phyloP scores from a whole-genome alignment of 169 alveolate species.

The Theileria orientalis region DNA sequence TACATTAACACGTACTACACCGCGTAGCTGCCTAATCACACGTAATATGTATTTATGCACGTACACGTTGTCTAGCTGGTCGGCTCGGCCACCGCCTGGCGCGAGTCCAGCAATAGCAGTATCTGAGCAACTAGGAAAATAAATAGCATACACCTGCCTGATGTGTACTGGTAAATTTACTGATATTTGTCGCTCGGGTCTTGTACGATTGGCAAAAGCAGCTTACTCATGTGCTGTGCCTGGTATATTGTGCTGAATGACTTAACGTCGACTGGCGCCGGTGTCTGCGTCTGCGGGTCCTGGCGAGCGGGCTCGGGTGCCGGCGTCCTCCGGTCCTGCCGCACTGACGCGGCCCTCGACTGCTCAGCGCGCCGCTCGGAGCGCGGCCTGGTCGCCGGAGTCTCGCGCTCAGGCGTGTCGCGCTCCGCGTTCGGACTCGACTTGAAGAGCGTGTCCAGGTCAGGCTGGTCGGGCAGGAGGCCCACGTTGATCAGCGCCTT shows the following conservation, averaged over 20 bases:
- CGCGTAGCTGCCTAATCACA: too few relatives aligned
- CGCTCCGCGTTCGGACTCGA: neutral
- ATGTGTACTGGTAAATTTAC: too few relatives aligned
- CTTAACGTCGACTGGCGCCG: slow-evolving; percentile 6
- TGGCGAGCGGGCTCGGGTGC: neutral
- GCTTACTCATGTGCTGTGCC: neutral
- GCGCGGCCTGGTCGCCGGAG: slow-evolving; percentile 14
- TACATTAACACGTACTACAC: slow-evolving; percentile 29
- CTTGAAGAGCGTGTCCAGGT: neutral
- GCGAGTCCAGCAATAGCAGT: too few relatives aligned
- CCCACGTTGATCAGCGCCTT: slow-evolving; percentile 20
- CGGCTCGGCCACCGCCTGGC: too few relatives aligned
- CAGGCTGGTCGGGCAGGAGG: neutral
- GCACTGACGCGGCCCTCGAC: neutral
- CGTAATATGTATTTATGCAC: too few relatives aligned
- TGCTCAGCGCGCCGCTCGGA: slow-evolving; percentile 27
- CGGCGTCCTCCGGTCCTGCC: neutral
- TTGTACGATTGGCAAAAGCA: neutral
- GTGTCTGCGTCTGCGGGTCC: slow-evolving; percentile 7
- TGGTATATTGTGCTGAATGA: slow-evolving; percentile 2
- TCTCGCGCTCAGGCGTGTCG: neutral
- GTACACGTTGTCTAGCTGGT: too few relatives aligned
- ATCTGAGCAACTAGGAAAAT: too few relatives aligned
- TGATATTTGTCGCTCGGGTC: too few relatives aligned
- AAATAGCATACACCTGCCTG: too few relatives aligned